These are phyloP conservation scores for Epichloe elymi DNA, from an alignment of 2,329 filamentous ascomycete genomes.

Conservation along the genomic window DNA sequence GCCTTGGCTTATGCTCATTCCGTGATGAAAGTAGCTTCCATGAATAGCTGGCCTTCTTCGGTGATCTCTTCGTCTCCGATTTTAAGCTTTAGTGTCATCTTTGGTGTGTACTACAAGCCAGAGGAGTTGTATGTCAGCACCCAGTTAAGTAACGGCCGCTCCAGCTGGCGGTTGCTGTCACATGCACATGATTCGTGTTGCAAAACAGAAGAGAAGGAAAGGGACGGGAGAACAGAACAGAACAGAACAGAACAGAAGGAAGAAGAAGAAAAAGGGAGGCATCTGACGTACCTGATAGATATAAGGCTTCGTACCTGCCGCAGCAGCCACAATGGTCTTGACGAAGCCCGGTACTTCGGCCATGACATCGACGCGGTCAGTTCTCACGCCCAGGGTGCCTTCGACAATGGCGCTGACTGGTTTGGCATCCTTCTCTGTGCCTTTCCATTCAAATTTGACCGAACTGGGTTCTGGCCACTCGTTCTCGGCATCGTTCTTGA, in stretches of 20 bases:
- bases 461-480: conserved; percentile 80
- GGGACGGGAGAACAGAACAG: too few species aligned
- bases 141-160: neutral
- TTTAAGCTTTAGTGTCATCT: conserved; percentile 66
- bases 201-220: neutral
- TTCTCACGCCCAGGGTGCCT: conserved; percentile 51
- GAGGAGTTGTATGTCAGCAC: neutral
- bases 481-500: conserved; percentile 60
- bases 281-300: conserved; percentile 70
- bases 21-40: conserved; percentile 94
- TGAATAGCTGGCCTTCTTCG: conserved; percentile 70
- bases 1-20: conserved; percentile 23
- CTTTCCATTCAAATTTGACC: conserved; percentile 65
- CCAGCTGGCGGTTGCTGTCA: neutral
- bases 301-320: conserved; percentile 88
- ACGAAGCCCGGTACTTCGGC: conserved; percentile 90
- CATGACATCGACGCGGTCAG: conserved; percentile 85
- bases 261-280: too few species aligned
- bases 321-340: conserved; percentile 80
- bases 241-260: too few species aligned
- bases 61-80: conserved; percentile 64
- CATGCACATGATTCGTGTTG: too few species aligned
- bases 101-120: conserved; percentile 53
- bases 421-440: conserved; percentile 65
- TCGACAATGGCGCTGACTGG: conserved; percentile 56